Base-by-base conservation (phyloP, 257 asterid species). In the Nicotiana undulata region DNA sequence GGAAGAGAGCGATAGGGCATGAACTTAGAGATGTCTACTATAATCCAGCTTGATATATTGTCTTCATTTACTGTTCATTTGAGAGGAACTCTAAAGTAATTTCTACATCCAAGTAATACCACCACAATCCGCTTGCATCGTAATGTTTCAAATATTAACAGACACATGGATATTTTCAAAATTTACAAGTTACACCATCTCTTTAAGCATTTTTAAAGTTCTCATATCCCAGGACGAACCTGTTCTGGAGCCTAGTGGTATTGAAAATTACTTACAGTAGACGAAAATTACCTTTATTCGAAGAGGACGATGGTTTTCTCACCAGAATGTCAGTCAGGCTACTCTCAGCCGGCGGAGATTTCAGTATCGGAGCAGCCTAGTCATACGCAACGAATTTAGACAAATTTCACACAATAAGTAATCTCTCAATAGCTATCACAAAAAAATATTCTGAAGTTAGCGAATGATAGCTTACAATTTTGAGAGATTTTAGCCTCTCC, bases 301-400 rank as follows among this genome's bases (percentile, higher is more conserved):
- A 86, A 83, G 97, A 85, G 82, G 97, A 88, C 55, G 87, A 85
- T 16, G 95, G 80, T 84, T 88, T 91, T 81, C 93, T 87, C 68
- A 96, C 97, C 46, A 96, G 86, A 65, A 96, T 92, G 85, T 96
- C 98, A 4, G 97, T 91, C 87, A 96, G 87, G 84, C 89, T 96
- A 83, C 93, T 89, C 87, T 96, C 99, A 2, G 86, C 85, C 29
- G 97, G 99, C 5, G 85, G 87, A 59, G 98, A 89, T 37, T 92
- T 91, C 79, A 94, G 87, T 77, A 94, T 86, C 29, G 99, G 99
- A 82, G 88, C 67, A n/a, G 95, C 86, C 99, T 96, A 81, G 66
- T 58, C 59, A 85, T 32, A 28, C 12, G 49, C 49, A 40, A 40
- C 49, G 49, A 40, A 22, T 58, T 31, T 76, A 82, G 31, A 77